Evolutionary conservation across 306 rosid genomes (phyloP).

Genomic region (Pterocarpus santalinus): DNA sequence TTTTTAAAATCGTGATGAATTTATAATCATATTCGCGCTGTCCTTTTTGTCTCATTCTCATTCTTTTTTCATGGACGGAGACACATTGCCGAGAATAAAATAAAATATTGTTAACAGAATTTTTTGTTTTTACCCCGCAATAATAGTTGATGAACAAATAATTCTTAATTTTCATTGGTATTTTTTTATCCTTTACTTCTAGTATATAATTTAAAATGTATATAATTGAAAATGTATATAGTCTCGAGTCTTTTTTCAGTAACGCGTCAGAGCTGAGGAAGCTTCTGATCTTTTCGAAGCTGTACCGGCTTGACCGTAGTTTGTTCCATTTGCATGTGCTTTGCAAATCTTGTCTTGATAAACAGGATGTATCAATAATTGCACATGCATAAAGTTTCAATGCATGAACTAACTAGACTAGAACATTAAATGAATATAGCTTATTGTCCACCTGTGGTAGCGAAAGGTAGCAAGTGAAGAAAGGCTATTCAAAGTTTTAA

Average conservation of each 20-base stretch:
- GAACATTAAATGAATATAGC: slow-evolving; percentile 3
- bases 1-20: not conserved
- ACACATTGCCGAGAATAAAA: not conserved
- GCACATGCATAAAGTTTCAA: slow-evolving; percentile 47
- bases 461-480: not conserved
- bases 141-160: not conserved
- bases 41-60: slow-evolving; percentile 39
- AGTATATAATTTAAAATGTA: not conserved
- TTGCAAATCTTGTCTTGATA: slow-evolving; percentile 31
- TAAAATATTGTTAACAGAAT: not conserved
- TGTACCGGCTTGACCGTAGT: slow-evolving; percentile 49
- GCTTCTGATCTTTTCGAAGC: slow-evolving; percentile 53
- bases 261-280: slow-evolving; percentile 52
- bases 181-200: not conserved
- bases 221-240: not conserved
- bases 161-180: not conserved
- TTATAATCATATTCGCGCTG: slow-evolving; percentile 33
- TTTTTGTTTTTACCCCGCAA: not conserved
- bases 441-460: not conserved
- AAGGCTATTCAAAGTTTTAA: not conserved
- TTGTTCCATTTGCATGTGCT: slow-evolving; percentile 35
- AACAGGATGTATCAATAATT: slow-evolving; percentile 36
- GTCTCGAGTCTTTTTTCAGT: slow-evolving; percentile 16
- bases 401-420: not conserved
- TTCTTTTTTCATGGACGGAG: not conserved